Conservation (phyloP, 352 stramenopile species). For the Pythium periplocum region DNA sequence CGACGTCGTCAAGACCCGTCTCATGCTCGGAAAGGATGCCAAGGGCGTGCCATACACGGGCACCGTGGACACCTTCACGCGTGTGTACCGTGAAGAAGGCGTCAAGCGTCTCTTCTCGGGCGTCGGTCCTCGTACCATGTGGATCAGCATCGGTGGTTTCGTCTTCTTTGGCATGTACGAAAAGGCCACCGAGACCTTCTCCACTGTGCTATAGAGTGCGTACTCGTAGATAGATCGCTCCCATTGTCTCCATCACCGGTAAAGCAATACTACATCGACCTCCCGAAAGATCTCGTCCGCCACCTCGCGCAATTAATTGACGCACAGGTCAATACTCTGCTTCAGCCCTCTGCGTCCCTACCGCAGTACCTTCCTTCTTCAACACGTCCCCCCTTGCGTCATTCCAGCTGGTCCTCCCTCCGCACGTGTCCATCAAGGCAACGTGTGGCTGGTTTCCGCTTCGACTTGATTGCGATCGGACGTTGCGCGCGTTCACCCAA, state of each 20-base stretch:
- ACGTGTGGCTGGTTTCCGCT: slow-evolving; percentile 1
- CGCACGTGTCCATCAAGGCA: slow-evolving; percentile 2
- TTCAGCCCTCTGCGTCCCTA: no score
- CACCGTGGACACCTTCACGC: slow-evolving; percentile 86
- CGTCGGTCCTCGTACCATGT: slow-evolving; percentile 95
- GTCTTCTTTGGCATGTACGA: slow-evolving; percentile 99
- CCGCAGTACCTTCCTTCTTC: no score
- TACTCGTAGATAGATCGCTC: slow-evolving; percentile 1
- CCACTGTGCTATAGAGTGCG: slow-evolving; percentile 36
- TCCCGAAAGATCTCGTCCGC: no score
- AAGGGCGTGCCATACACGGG: slow-evolving; percentile 90
- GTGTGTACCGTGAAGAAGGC: slow-evolving; percentile 91
- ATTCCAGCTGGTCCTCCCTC: slow-evolving; percentile 1
- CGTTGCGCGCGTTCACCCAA: slow-evolving; percentile 1
- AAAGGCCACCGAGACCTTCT: slow-evolving; percentile 75
- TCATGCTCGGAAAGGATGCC: slow-evolving; percentile 97
- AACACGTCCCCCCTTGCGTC: neutral
- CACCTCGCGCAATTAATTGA: no score
- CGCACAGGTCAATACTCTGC: neutral
- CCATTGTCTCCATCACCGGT: no score
- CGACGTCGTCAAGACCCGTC: slow-evolving; percentile 98
- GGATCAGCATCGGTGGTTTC: slow-evolving; percentile 99
- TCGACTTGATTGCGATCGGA: neutral
- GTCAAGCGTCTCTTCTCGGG: slow-evolving; percentile 90
- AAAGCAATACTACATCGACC: no score